These are phyloP conservation scores for Nadsonia commutata DNA, from an alignment of 1,139 yeast species.

Conservation along the genomic window DNA sequence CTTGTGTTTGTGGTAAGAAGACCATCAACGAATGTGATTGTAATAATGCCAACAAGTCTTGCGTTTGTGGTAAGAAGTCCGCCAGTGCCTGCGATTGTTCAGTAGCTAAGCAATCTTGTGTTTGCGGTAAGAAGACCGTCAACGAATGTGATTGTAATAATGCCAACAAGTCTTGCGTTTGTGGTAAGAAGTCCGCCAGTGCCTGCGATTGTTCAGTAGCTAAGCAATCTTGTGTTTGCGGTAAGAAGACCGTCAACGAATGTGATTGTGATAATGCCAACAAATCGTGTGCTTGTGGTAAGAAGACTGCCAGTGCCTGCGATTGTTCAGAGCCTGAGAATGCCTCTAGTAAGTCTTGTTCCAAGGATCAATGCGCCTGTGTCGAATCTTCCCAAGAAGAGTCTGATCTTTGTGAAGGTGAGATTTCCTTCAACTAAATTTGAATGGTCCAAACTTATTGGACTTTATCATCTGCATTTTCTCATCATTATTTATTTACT, in stretches of 20 bases:
- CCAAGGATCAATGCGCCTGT: conserved; percentile 28
- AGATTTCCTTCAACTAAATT: conserved; percentile 24
- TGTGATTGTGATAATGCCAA: conserved; percentile 27
- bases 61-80: background rate
- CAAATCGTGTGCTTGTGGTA: conserved; percentile 27
- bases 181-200: conserved; percentile 28
- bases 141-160: conserved; percentile 5
- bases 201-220: conserved; percentile 26
- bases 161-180: conserved; percentile 21
- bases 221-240: conserved; percentile 24
- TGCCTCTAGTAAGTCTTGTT: conserved; percentile 26
- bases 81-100: conserved; percentile 1
- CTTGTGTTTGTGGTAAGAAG: conserved; percentile 10
- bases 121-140: conserved; percentile 4
- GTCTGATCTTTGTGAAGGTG: conserved; percentile 25
- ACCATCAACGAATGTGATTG: conserved; percentile 3
- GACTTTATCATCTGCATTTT: background rate
- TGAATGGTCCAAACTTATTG: background rate
- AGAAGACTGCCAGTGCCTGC: conserved; percentile 27
- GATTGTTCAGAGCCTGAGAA: conserved; percentile 27
- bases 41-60: background rate
- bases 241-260: conserved; percentile 20
- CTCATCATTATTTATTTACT: background rate
- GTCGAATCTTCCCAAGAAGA: conserved; percentile 21
- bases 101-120: conserved; percentile 5